Evolutionary conservation across 805 yeast genomes (phyloP), one percentile per base, ranked within the genome.

Genomic region (Hanseniaspora valbyensis): DNA sequence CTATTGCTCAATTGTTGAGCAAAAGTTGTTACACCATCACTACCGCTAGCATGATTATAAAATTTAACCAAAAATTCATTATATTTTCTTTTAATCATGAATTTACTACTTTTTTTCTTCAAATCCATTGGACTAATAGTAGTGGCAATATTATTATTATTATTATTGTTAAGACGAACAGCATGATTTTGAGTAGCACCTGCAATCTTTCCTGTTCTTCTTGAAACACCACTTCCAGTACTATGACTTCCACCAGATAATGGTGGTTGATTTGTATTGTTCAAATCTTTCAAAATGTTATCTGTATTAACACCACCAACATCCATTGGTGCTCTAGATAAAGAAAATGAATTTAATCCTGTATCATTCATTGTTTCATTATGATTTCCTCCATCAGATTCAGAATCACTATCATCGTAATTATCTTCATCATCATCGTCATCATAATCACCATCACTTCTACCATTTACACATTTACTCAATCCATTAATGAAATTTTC

Each of bases 301-400:
- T 38, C 29, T 10, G 42, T 38, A n/a, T 38, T 24, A n/a, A 38
- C 16, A 7, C 14, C 39, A 34, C 39, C 42, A 12, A 38, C 14
- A 38, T 38, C 42, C 42, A 38, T 38, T 21, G 42, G 42, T 5
- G 29, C 42, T 24, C 18, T 38, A 22, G 42, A 38, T 22, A 38
- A 22, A 21, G 33, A 42, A 29, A 42, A 42, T 4, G 36, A 29
- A 22, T 42, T 42, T 12, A 42, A 21, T 3, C 36, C 36, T n/a
- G 32, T 26, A 9, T 42, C 44, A 14, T 38, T 38, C 7, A 38
- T 24, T 12, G 66, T 54, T 26, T 55, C 16, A 57, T 63, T 58
- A 57, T 68, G 54, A 33, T 43, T 33, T 8, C 7, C 39, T 6
- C 12, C 21, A 18, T 33, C 39, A 14, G 18, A 18, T 16, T 21